Percentiles rank a stretch among this genome's conserved stretches.
phyloP scores from a whole-genome alignment of 164 flowering plant genomes.

The Stephania japonica region DNA sequence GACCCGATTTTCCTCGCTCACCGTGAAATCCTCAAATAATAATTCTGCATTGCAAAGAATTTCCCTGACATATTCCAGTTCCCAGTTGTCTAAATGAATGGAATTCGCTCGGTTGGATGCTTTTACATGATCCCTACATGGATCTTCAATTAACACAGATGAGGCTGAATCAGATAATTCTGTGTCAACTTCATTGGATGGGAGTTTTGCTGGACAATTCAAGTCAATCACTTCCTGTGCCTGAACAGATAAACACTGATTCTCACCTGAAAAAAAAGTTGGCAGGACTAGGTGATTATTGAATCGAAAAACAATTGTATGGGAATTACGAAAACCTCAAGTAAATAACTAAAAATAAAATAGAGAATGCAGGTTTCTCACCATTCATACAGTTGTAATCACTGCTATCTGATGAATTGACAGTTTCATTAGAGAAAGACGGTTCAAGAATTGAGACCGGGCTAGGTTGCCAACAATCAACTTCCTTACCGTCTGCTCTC shows the following conservation, averaged over 20 bases:
- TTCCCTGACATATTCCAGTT: constrained; percentile 55
- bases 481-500: constrained; percentile 27
- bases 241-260: constrained; percentile 39
- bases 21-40: constrained; percentile 52
- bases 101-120: constrained; percentile 5
- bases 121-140: constrained; percentile 16
- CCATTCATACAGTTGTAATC: constrained; percentile 43
- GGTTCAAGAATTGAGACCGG: constrained; percentile 77
- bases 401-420: constrained; percentile 56
- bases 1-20: constrained; percentile 42
- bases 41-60: constrained; percentile 41
- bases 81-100: constrained; percentile 34
- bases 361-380: constrained; percentile 14
- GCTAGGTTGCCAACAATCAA: constrained; percentile 53
- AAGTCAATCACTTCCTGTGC: constrained; percentile 33
- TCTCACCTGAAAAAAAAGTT: constrained; percentile 41
- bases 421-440: constrained; percentile 59
- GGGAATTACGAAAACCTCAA: background rate
- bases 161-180: constrained; percentile 85
- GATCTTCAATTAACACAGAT: constrained; percentile 30
- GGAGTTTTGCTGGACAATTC: constrained; percentile 23
- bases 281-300: background rate
- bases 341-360: background rate
- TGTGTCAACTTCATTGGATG: constrained; percentile 34
- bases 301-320: background rate